Base-by-base conservation (phyloP, 2,329 filamentous ascomycete species). In the Ophiostoma montium region DNA sequence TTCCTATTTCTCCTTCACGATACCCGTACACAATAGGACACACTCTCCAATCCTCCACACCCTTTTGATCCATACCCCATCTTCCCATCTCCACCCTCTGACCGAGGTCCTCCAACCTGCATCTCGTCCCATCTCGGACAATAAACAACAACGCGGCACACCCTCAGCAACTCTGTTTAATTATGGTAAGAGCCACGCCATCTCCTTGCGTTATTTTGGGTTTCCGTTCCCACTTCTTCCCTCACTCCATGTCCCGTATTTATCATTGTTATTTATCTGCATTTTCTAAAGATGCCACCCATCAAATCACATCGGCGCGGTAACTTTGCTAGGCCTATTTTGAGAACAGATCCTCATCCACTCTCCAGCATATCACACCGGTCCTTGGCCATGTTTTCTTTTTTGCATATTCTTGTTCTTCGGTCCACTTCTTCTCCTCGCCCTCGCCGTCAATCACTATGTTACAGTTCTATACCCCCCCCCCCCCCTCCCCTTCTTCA, bases 161-260 rank as follows among this genome's bases (percentile, higher is more conserved):
- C 60, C 60, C 62, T 63, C 32, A 30, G 7, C 31, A 43, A 58
- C 19, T 21, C 27, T 63, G 59, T 62, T 57, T 62, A 62, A 69
- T 63, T 61, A 72, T 73, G 70, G 70, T 73, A 71, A 72, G 70
- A 61, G 56, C 39, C 23, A 32, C 36, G 35, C 16, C 8, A n/a
- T n/a, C 11, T 35, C 32, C 9, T 38, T 36, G 7, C 18, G 12
- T 18, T n/a, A 11, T 19, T 38, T 15, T 31, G 12, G 30, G 6
- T 30, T 35, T 23, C 21, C 6, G 2, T 30, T n/a, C 21, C 36
- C 30, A 16, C n/a, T 9, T 18, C 5, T 15, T n/a, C 39, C 23
- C 10, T 23, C 23, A 3, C 13, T 31, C 39, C n/a, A 15, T 9
- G 16, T 5, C 19, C 38, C 19, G 12, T 41, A 9, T 41, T 15